Evolutionary conservation across 2,329 filamentous ascomycete species (phyloP), one percentile per base, ranked within the genome.

Genomic region (Talaromyces sp.): DNA sequence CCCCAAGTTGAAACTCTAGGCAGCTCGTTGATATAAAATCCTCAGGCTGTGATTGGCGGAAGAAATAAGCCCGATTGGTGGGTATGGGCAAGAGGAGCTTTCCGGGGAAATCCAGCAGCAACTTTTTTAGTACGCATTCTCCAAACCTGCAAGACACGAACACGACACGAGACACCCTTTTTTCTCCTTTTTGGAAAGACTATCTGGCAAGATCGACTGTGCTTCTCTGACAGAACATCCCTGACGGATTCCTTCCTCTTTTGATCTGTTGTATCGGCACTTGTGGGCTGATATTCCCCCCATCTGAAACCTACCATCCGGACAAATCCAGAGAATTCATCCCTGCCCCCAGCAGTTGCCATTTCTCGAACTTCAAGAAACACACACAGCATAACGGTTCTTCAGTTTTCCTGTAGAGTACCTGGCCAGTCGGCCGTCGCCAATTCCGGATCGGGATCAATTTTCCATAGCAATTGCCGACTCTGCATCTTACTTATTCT

Each of bases 31-130:
- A 59, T 47, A 40, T 19, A 25, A 25, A 38, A 51, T 7, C 4
- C 13, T 8, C 11, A 1, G 6, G n/a, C 15, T 36, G 34, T 45
- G 61, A 63, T 63, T 63, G 61, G 61, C 61, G 61, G 61, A 63
- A 63, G 7, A 63, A 63, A 27, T 63, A 8, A 34, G 25, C n/a
- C 61, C 61, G 61, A 56, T 58, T 63, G 61, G 61, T 63, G 61
- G 61, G 59, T 19, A 53, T 40, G n/a, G n/a, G 17, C 45, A 61
- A 27, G 59, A 25, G 51, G 38, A 45, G 36, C 53, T 13, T 56
- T 25, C 61, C 61, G 61, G 51, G 61, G 61, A 63, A 63, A 58
- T 34, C 25, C 29, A 38, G 17, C 13, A 25, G 17, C 49, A 56
- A 38, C 53, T n/a, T 36, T 53, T 31, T 53, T 53, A 53, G 49